These are phyloP conservation scores for Pseudonitzschia multiseries DNA, from an alignment of 108 stramenopile species.

Conservation along the genomic window DNA sequence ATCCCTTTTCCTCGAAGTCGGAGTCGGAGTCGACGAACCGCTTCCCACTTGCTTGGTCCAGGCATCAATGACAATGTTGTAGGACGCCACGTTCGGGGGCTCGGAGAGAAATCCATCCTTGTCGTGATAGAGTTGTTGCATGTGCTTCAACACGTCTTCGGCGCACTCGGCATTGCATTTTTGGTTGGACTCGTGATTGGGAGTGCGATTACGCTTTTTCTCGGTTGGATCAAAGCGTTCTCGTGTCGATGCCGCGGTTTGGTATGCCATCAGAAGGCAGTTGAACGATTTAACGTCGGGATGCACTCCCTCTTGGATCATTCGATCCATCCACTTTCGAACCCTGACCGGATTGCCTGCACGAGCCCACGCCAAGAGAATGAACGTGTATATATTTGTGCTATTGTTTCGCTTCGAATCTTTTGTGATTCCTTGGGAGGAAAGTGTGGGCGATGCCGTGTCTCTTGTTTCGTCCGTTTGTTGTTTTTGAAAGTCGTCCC, in stretches of 20 bases:
- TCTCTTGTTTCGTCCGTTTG: not conserved
- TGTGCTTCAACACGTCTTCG: conserved; percentile 25
- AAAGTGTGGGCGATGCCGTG: not conserved
- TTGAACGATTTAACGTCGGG: conserved; percentile 32
- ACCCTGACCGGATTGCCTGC: conserved; percentile 26
- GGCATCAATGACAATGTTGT: conserved; percentile 68
- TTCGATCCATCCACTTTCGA: conserved; percentile 27
- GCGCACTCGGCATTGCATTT: conserved; percentile 17
- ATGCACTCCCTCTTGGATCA: conserved; percentile 9
- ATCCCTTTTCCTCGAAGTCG: not conserved
- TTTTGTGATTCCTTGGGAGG: not conserved
- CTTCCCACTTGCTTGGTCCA: conserved; percentile 48
- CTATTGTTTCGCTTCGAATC: conserved; percentile 1
- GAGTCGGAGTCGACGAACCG: conserved; percentile 19
- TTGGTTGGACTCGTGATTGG: not conserved
- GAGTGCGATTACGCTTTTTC: too few relatives aligned
- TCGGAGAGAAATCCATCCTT: conserved; percentile 7
- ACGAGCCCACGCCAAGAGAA: conserved; percentile 32
- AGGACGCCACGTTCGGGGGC: conserved; percentile 59
- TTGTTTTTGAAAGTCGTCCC: not conserved
- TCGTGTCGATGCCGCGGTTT: not conserved
- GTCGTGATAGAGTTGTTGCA: conserved; percentile 26
- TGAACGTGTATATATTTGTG: conserved; percentile 28
- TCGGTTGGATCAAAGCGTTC: not conserved
- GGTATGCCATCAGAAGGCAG: conserved; percentile 21